phyloP scores from a whole-genome alignment of 768 basidiomycete species.

The Exsudoporus frostii region DNA sequence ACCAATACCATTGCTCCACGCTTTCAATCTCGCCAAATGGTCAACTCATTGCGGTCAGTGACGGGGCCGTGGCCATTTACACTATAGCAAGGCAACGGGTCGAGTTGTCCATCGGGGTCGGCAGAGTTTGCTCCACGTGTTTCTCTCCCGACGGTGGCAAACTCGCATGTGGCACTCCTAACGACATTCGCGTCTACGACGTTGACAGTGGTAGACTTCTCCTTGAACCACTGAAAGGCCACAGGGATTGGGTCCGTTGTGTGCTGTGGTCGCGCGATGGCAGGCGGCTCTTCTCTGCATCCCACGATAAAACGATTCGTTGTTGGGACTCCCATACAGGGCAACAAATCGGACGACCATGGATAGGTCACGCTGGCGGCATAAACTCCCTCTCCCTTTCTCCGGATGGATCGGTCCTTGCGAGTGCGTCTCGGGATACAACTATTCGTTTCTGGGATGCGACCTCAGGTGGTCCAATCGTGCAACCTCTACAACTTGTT shows the following conservation, averaged over 20 bases:
- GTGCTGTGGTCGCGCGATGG: conserved; percentile 10
- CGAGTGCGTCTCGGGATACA: conserved; percentile 4
- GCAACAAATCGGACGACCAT: neutral
- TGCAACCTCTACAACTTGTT: neutral
- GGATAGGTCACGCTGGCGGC: neutral
- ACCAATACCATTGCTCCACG: too few species aligned
- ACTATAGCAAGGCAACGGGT: too few species aligned
- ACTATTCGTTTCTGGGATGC: conserved; percentile 10
- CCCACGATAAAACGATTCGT: neutral
- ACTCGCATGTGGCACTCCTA: neutral
- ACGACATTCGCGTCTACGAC: neutral
- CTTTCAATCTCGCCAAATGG: neutral
- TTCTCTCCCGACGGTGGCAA: neutral
- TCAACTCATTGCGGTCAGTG: neutral
- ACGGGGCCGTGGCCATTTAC: too few species aligned
- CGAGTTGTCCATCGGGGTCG: neutral
- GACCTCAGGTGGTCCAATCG: neutral
- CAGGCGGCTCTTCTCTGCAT: conserved; percentile 1
- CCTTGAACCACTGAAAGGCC: neutral
- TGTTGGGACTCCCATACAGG: conserved; percentile 7
- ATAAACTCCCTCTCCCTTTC: neutral
- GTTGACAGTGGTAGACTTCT: neutral
- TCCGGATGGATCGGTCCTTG: conserved; percentile 1
- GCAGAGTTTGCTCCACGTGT: neutral
- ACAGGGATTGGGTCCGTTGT: neutral